Base-by-base conservation (phyloP, 2,329 filamentous ascomycete genomes). In the Colletotrichum siamense region DNA sequence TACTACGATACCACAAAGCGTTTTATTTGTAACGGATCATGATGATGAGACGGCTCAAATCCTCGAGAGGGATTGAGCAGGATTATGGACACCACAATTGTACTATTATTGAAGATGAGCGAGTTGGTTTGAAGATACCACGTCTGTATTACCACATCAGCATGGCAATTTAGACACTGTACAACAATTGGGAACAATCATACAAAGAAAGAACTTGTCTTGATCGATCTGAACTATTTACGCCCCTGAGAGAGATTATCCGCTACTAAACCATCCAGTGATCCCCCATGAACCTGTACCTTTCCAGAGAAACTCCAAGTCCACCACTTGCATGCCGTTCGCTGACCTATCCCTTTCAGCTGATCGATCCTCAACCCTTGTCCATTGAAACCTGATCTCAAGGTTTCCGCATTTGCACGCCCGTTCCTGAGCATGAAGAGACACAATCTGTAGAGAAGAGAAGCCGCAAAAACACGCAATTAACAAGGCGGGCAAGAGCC, bases 81-180 rank as follows among this genome's bases (percentile, higher is more conserved):
- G 44, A 65, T 12, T 49, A 22, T 15, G 55, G 44, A 73, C 73
- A 65, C 64, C 39, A 36, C 13, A 16, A 22, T 9, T 76, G 73
- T 76, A 73, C 55, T 61, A 76, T 28, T 76, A 69, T 1, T 76
- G 6, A 4, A 49, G 32, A 69, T 5, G 22, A 73, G 73, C 59
- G 73, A 64, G 26, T 24, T 28, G 65, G 61, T 39, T 71, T 55
- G 13, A 49, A 69, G 71, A 77, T 77, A 77, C 66, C 66, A 74
- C 61, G 39, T 69, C 39, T 71, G 65, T 75, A 24, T 66, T 55
- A 71, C 61, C 36, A 16, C 49, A 52, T 69, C 44, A 66, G 18
- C n/a, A 57, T 26, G 30, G 66, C 49, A 44, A 57, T 30, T 63
- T 34, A 63, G 16, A 66, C 63, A 49, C 22, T 66, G 63, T 66